These are phyloP conservation scores for Claviceps digitariae DNA, from an alignment of 2,329 filamentous ascomycete genomes.

Conservation along the genomic window DNA sequence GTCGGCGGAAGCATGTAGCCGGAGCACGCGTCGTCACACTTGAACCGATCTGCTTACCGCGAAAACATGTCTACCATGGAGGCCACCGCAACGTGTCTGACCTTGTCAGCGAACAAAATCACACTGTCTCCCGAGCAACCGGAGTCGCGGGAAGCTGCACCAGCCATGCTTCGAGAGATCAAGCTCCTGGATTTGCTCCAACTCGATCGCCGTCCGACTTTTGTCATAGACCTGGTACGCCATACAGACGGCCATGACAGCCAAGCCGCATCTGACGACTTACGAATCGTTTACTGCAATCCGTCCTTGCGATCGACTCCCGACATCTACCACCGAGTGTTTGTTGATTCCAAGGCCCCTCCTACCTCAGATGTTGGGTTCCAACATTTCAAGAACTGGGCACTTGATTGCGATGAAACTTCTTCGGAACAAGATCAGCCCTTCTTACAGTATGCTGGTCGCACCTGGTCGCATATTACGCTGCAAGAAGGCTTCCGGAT, in stretches of 20 bases:
- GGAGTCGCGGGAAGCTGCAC: background rate
- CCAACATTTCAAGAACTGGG: slow-evolving; percentile 4
- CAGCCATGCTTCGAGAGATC: slow-evolving; percentile 11
- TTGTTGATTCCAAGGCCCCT: background rate
- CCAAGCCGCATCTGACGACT: slow-evolving; percentile 3
- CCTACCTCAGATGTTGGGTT: background rate
- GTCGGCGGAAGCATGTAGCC: background rate
- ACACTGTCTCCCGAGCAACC: background rate
- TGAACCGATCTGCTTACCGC: background rate
- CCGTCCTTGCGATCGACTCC: slow-evolving; percentile 8
- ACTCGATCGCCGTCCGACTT: slow-evolving; percentile 28
- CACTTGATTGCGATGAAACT: background rate
- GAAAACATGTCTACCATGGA: background rate
- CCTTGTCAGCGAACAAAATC: background rate
- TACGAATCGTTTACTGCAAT: slow-evolving; percentile 23
- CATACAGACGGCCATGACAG: slow-evolving; percentile 3
- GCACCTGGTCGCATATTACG: slow-evolving; percentile 4
- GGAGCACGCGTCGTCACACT: background rate
- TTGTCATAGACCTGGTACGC: slow-evolving; percentile 18
- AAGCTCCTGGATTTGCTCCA: slow-evolving; percentile 27
- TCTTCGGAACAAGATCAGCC: background rate
- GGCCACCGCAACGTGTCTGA: background rate
- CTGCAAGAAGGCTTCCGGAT: slow-evolving; percentile 1
- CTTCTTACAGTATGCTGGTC: slow-evolving; percentile 5
- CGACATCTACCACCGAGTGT: slow-evolving; percentile 2